Conservation (phyloP, 2,329 filamentous ascomycete genomes). For the Pseudohalonectria lignicola region DNA sequence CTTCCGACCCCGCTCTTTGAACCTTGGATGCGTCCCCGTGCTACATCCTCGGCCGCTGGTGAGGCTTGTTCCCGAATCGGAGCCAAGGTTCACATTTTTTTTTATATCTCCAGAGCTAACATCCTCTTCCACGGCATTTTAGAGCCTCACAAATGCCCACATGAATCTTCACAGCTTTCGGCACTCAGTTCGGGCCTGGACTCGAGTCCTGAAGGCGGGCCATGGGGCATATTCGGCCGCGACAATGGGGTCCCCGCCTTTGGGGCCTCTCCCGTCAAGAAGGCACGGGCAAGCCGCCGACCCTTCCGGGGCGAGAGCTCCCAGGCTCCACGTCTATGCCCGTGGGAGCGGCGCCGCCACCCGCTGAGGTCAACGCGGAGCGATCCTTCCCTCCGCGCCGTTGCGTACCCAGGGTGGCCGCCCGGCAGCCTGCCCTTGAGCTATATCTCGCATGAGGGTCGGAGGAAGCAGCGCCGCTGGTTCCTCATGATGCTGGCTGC, state of each 20-base stretch:
- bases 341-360: conserved; percentile 11
- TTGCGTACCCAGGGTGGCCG: conserved; percentile 4
- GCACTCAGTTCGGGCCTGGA: conserved; percentile 1
- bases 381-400: conserved; percentile 8
- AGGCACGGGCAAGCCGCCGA: too few relatives aligned
- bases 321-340: conserved; percentile 7
- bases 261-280: conserved; percentile 1
- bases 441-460: conserved; percentile 15
- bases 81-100: too few relatives aligned
- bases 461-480: conserved; percentile 20
- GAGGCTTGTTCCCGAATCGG: too few relatives aligned
- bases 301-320: too few relatives aligned
- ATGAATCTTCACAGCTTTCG: neutral
- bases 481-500: conserved; percentile 27
- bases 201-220: neutral
- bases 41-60: too few relatives aligned
- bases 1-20: conserved; percentile 2
- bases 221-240: neutral
- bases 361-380: conserved; percentile 1
- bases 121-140: too few relatives aligned
- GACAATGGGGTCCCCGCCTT: conserved; percentile 1
- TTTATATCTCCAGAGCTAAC: too few relatives aligned
- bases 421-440: conserved; percentile 7
- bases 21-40: too few relatives aligned
- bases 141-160: neutral